Evolutionary conservation across 768 basidiomycete genomes (phyloP), one percentile per base, ranked within the genome.

Genomic region (Astraeus odoratus): DNA sequence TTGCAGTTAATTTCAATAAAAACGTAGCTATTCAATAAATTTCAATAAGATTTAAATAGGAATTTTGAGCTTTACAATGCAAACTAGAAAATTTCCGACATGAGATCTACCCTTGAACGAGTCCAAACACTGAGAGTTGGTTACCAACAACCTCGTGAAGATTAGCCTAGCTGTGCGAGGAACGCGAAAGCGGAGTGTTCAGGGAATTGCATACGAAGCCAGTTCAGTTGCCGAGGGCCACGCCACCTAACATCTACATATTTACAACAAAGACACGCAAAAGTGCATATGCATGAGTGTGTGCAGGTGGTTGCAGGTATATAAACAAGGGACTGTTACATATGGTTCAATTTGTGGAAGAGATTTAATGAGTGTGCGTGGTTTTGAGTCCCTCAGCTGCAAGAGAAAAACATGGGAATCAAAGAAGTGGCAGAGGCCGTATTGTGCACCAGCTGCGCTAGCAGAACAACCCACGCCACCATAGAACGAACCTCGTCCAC

Each of bases 391-490:
- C 5, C 22, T 39, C 23, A 5, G 9, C 5, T 6, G 22, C 15
- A 8, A 24, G 37, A 39, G 20, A 20, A 25, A 16, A 20, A 13
- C 12, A 6, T 7, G 37, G 13, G 36, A 36, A 2, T 29, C 20
- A n/a, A 39, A 8, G 36, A 41, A 39, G 23, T 13, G 34, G 34
- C 13, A 26, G 35, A 53, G 49, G 51, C 8, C 19, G 19, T 15
- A 24, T 38, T n/a, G 39, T 20, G 9, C 9, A 16, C 29, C 16
- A 10, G 39, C 26, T 58, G 64, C 55, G 50, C 65, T 74, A 89
- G 65, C 86, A 86, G 66, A 91, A 90, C 39, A 83, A 51, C 63
- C 75, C 77, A 61, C 76, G 78, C 77, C 81, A 87, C 91, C 91
- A 93, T 37, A 80, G 63, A 53, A 78, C 67, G 57, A 93, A 80